Base-by-base conservation (phyloP, 306 rosid genomes). In the Nissolia schottii region DNA sequence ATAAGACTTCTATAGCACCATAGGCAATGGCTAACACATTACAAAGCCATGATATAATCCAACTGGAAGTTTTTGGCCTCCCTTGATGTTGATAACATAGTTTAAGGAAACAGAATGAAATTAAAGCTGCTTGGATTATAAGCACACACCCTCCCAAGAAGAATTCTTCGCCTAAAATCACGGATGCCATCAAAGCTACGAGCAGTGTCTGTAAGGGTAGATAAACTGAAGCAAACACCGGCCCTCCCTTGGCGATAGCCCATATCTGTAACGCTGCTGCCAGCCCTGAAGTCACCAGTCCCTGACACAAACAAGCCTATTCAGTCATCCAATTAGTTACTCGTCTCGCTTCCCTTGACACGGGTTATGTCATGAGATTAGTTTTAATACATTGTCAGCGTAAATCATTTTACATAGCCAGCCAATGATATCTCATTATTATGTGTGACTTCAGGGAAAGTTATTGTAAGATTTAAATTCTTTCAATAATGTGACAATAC, bases 191-290 rank as follows among this genome's bases (percentile, higher is more conserved):
- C 66, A 86, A 49, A 40, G 90, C 89, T 11, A 84, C 91, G 5
- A 86, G 77, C 22, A 88, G 38, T 63, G 85, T 88, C 76, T 88
- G 94, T 24, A 88, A 70, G 1, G 94, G 94, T 3, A 80, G 81
- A 81, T 88, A 88, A 54, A 86, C 62, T 31, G 91, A 80, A 71
- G 83, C 82, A 83, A 86, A 86, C 41, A 86, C 84, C 14, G 91
- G 97, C 14, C 97, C 97, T 49, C 89, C 94, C 49, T 74, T 84
- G 64, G 78, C 81, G 70, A 89, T 82, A 35, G 81, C 77, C 95
- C 92, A 91, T 67, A 84, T 91, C 75, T 91, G 95, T 74, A 87
- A 59, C 24, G 97, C 90, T 41, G 89, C 86, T 28, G 87, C 89
- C 37, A 87, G 13, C 6, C 88, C 95, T 12, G 95, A 91, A 70